Conservation (phyloP, 768 basidiomycete genomes). For the Boletales sp. region DNA sequence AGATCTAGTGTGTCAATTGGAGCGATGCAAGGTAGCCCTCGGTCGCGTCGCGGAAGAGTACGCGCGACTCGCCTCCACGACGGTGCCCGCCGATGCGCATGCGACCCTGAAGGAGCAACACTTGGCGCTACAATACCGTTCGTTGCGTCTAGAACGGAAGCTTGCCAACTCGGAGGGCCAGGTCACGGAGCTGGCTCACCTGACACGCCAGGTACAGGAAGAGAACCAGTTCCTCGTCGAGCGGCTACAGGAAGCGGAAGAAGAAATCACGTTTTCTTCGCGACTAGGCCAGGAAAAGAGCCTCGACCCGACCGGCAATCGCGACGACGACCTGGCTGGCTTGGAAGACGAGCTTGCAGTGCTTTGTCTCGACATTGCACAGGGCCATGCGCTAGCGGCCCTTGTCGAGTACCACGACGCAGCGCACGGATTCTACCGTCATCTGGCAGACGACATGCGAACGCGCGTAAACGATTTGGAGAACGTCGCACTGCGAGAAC, state of each 20-base stretch:
- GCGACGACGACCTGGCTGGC: neutral
- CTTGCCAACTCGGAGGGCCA: constrained; percentile 66
- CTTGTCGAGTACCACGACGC: constrained; percentile 18
- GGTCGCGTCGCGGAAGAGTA: constrained; percentile 51
- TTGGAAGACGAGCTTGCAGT: constrained; percentile 19
- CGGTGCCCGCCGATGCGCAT: constrained; percentile 37
- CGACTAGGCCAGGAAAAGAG: constrained; percentile 8
- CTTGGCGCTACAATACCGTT: constrained; percentile 37
- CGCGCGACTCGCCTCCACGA: constrained; percentile 43
- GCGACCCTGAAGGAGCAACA: constrained; percentile 40
- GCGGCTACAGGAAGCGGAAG: constrained; percentile 15
- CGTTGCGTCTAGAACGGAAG: constrained; percentile 60
- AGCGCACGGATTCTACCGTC: constrained; percentile 35
- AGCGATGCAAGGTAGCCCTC: constrained; percentile 46
- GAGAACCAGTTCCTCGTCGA: constrained; percentile 43
- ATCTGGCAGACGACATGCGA: constrained; percentile 34
- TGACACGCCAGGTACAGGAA: constrained; percentile 56
- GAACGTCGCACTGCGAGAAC: constrained; percentile 11
- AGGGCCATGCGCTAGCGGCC: constrained; percentile 6
- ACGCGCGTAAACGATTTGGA: constrained; percentile 9
- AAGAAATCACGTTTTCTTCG: constrained; percentile 16
- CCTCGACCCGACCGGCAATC: neutral
- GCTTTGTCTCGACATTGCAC: constrained; percentile 16
- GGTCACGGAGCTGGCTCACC: constrained; percentile 57
- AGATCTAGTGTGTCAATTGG: constrained; percentile 47